A percentile compares a stretch with the other conserved stretches of the same genome.
Conservation (phyloP, 345 rosid genomes). For the Dipteronia sinensis region DNA sequence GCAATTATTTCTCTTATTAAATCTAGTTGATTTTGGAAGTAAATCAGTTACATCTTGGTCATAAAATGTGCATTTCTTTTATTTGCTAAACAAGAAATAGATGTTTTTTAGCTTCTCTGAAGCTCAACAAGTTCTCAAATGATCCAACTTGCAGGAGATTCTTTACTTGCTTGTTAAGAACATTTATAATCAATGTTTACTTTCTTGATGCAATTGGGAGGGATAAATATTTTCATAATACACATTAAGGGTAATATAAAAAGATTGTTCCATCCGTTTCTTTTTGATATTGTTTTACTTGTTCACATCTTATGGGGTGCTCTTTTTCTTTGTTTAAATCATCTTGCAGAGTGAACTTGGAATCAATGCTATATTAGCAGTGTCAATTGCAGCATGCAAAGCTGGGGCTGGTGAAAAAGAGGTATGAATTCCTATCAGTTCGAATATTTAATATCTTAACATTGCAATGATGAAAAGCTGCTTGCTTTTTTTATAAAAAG, state of each 20-base stretch:
- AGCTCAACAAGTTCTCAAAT: not conserved
- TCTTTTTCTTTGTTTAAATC: constrained; percentile 17
- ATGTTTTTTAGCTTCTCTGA: constrained; percentile 1
- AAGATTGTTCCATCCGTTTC: not conserved
- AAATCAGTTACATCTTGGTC: not conserved
- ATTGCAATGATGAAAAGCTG: not conserved
- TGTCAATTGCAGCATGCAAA: constrained; percentile 97
- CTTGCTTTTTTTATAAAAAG: constrained; percentile 18
- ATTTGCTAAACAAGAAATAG: not conserved
- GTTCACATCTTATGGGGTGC: constrained; percentile 1
- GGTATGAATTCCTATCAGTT: constrained; percentile 37
- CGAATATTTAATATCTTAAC: constrained; percentile 2
- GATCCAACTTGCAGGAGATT: not conserved
- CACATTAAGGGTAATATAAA: not conserved
- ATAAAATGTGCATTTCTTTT: not conserved
- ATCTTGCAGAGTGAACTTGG: constrained; percentile 80
- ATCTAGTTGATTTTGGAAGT: not conserved
- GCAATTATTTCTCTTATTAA: not conserved
- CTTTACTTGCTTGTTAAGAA: not conserved
- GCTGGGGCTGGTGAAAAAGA: constrained; percentile 99
- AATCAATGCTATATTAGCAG: constrained; percentile 91
- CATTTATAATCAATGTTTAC: not conserved
- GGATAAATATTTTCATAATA: not conserved
- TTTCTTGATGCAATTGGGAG: not conserved
- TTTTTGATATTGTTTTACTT: not conserved